Percentiles rank a stretch among this genome's conserved stretches.
Conservation (phyloP, 192 early-diverging fungal genomes). For the Hyaloraphidium curvatum region DNA sequence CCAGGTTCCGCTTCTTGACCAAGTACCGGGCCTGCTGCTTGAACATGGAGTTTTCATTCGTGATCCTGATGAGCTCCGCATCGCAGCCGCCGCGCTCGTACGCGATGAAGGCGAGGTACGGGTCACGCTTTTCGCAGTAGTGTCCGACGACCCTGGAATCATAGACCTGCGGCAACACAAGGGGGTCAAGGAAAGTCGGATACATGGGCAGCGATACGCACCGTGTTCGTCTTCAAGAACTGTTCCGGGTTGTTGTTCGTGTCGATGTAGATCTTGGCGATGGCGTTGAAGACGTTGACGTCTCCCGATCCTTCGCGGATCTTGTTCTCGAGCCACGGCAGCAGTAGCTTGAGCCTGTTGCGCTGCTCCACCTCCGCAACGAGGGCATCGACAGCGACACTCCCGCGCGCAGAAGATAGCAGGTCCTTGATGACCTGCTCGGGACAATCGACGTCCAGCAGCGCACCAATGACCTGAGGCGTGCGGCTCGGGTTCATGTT, state of each 20-base stretch:
- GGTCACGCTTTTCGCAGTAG: conserved; percentile 98
- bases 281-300: conserved; percentile 81
- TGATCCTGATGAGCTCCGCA: conserved; percentile 80
- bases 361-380: conserved; percentile 87
- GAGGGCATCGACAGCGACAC: conserved; percentile 66
- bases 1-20: conserved; percentile 65
- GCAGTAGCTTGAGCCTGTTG: conserved; percentile 85
- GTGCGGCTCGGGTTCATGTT: conserved; percentile 89
- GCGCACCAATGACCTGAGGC: conserved; percentile 86
- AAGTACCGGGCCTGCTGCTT: conserved; percentile 97
- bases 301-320: conserved; percentile 77
- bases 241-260: conserved; percentile 96
- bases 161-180: conserved; percentile 41
- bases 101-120: conserved; percentile 81
- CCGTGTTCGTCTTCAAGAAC: conserved; percentile 72
- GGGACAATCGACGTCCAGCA: conserved; percentile 96
- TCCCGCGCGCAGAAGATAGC: conserved; percentile 55
- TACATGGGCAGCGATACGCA: conserved; percentile 9
- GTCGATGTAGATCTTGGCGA: conserved; percentile 99
- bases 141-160: conserved; percentile 83
- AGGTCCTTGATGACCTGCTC: conserved; percentile 82
- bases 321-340: conserved; percentile 84
- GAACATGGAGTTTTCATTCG: conserved; percentile 97
- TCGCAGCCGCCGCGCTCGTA: conserved; percentile 93
- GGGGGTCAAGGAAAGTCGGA: too few relatives aligned